These are phyloP conservation scores for Claviceps spartinae DNA, from an alignment of 2,329 filamentous ascomycete species.

Conservation along the genomic window DNA sequence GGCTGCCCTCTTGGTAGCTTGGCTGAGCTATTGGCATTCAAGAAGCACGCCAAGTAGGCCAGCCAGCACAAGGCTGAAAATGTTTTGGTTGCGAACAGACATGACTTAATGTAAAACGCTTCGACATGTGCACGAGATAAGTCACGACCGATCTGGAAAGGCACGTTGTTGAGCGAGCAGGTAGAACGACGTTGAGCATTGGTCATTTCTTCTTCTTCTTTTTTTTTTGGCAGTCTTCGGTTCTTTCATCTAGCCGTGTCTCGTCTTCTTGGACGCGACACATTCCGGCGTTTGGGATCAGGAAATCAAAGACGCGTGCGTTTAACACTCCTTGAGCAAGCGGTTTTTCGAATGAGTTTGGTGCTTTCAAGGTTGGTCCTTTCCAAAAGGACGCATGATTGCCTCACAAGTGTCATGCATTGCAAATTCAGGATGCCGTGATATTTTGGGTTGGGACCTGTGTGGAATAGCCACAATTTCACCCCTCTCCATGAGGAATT, in stretches of 20 bases:
- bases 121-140: constrained; percentile 2
- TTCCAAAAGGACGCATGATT: not conserved
- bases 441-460: not conserved
- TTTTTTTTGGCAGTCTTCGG: not conserved
- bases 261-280: not conserved
- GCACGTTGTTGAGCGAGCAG: constrained; percentile 2
- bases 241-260: not conserved
- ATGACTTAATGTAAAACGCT: not conserved
- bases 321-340: constrained; percentile 1
- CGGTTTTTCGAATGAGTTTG: constrained; percentile 1
- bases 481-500: not conserved
- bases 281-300: constrained; percentile 6
- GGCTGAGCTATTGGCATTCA: constrained; percentile 78
- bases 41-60: constrained; percentile 52
- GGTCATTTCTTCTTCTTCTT: not conserved
- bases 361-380: not conserved
- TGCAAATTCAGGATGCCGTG: not conserved
- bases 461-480: not conserved
- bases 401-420: not conserved
- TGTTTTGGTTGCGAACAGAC: not conserved
- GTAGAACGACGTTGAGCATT: constrained; percentile 7
- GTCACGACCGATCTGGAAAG: not conserved
- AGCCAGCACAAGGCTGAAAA: not conserved
- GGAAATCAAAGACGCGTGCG: not conserved
- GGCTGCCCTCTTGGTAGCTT: constrained; percentile 75